These are phyloP conservation scores for Globisporangium rhizosaccharum DNA, from an alignment of 352 stramenopile species.

Conservation along the genomic window DNA sequence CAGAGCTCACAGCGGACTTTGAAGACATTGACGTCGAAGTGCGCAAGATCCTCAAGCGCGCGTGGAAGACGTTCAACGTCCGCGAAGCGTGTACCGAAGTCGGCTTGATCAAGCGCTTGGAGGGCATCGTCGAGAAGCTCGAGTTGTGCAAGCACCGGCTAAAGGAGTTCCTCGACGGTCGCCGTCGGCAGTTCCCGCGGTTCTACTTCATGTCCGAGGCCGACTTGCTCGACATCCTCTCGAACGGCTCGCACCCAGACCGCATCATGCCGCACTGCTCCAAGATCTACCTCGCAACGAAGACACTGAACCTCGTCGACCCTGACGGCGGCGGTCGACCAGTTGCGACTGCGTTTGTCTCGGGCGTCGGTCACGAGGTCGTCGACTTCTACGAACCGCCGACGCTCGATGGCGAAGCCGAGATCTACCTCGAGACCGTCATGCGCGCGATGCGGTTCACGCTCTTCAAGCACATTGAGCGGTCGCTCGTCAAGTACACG, in stretches of 20 bases:
- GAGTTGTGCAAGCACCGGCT: conserved; percentile 93
- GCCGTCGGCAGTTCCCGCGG: conserved; percentile 91
- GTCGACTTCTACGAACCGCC: conserved; percentile 92
- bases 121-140: conserved; percentile 90
- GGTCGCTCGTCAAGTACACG: conserved; percentile 89
- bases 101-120: conserved; percentile 87
- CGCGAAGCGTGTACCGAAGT: conserved; percentile 86
- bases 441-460: conserved; percentile 92
- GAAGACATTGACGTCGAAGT: conserved; percentile 93
- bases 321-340: conserved; percentile 50
- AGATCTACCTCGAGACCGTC: conserved; percentile 96
- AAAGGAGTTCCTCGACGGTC: conserved; percentile 93
- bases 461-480: conserved; percentile 92
- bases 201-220: conserved; percentile 91
- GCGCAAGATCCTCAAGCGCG: conserved; percentile 75
- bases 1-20: conserved; percentile 92
- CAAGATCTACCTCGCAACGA: conserved; percentile 94
- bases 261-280: conserved; percentile 94
- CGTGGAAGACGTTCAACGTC: conserved; percentile 89
- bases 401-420: conserved; percentile 93
- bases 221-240: conserved; percentile 95
- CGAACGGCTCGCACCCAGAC: conserved; percentile 91
- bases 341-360: conserved; percentile 89
- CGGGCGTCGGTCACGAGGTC: conserved; percentile 91
- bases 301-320: conserved; percentile 87